Evolutionary conservation across 169 alveolate species (phyloP), one percentile per base, ranked within the genome.

Genomic region (Cryptosporidium meleagridis): DNA sequence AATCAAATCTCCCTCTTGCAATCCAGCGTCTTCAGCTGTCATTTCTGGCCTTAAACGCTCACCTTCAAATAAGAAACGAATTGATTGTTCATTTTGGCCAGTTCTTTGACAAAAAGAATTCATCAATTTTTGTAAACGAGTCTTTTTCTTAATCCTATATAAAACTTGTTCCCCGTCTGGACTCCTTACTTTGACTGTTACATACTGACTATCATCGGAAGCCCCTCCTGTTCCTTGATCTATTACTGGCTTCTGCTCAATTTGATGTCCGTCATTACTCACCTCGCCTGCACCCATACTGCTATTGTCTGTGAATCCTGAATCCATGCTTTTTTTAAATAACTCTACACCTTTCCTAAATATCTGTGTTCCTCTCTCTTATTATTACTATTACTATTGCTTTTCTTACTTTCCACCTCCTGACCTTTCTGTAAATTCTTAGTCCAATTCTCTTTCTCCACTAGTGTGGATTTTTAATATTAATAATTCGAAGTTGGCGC

Each of bases 1-100:
- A 48, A 98, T 97, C 91, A 97, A 97, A 86, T 98, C 99, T 0
- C 98, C 98, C 75, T 97, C 97, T 69, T 97, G 99, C 93, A 98
- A 94, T 18, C 98, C 98, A 59, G 97, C 93, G 31, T 96, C 97
- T 58, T 95, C 96, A 4, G 99, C 99, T 0, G 99, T 98, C 67
- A 96, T 93, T 41, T 96, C 97, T 18, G 98, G 99, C 68, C 95
- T 96, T 29, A 98, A 94, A 48, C 99, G 93, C 85, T 97, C 99
- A 14, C 99, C 99, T 84, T 98, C 99, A 93, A 96, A 97, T 58
- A 98, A 92, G 94, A 98, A 98, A 62, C 99, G 96, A 44, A 98
- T 95, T 41, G 97, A 95, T 51, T 95, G 96, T 59, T 92, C 94
- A 53, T 95, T 93, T 91, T 95, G 97, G 8, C 99, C 99, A 44